phyloP scores from a whole-genome alignment of 2,329 filamentous ascomycete species.

The Daldinia sp. region DNA sequence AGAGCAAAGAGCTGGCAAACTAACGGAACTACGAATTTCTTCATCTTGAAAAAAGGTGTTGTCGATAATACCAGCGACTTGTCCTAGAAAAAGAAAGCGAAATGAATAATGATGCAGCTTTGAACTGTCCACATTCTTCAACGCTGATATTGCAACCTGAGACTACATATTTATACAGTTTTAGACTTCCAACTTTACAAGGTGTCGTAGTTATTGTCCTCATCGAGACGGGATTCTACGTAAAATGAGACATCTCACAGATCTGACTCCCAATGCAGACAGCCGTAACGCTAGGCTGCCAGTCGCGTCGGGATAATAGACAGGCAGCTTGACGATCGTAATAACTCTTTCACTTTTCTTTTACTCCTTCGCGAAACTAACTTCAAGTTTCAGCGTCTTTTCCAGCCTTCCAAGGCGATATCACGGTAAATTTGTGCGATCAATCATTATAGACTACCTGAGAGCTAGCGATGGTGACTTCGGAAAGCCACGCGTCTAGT shows the following conservation, averaged over 20 bases:
- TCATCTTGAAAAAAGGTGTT: neutral
- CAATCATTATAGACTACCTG: neutral
- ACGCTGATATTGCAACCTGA: neutral
- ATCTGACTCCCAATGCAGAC: slow-evolving; percentile 6
- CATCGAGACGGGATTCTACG: neutral
- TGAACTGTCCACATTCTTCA: neutral
- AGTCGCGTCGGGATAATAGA: neutral
- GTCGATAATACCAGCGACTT: neutral
- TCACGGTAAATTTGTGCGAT: neutral
- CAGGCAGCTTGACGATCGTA: slow-evolving; percentile 2
- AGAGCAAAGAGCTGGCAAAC: slow-evolving; percentile 1
- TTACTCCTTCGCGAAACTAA: neutral
- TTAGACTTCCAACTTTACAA: no score
- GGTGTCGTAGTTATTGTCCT: no score
- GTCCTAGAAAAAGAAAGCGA: neutral
- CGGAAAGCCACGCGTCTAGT: slow-evolving; percentile 9
- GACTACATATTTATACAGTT: slow-evolving; percentile 9
- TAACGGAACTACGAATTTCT: neutral
- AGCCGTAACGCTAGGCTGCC: slow-evolving; percentile 1
- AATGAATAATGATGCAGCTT: neutral
- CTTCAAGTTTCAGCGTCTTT: neutral
- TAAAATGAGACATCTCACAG: slow-evolving; percentile 9
- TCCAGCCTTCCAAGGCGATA: neutral
- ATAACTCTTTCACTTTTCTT: neutral
- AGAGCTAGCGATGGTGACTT: neutral